Base-by-base conservation (phyloP, 768 basidiomycete species). In the Imleria badia region DNA sequence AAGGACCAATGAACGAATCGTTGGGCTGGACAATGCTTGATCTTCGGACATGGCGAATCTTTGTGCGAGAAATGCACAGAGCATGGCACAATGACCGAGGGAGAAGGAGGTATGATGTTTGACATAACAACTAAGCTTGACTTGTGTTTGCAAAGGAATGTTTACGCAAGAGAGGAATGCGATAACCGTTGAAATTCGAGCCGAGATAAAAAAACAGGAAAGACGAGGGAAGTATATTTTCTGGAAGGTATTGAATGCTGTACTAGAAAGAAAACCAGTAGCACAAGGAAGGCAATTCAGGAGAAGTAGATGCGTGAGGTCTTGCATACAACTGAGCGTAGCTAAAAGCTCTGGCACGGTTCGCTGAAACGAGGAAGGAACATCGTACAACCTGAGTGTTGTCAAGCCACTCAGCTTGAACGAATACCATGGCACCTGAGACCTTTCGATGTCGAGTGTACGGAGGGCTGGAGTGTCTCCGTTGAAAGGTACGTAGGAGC, bases 261-360 rank as follows among this genome's bases (percentile, higher is more conserved):
- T 3, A 11, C n/a, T 40, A 5, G 42, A 31, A 35, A 23, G 9
- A 40, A 15, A 14, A 6, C 11, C 22, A 6, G 13, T 5, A 6
- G 49, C 22, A 13, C 46, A 60, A 5, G 72, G 4, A 68, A 9
- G 76, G 60, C 9, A 60, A 45, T 68, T 42, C 19, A 71, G 61
- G 17, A 79, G 62, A 40, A 68, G 62, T 2, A 78, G 68, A 19
- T 60, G 54, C 44, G 65, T 66, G 1, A 78, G 60, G 34, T 52
- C 22, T 3, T 71, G 72, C 72, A 74, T 74, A 35, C 63, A 55
- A 19, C 61, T 49, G 6, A 79, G 67, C 8, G 66, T 63, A 14
- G 65, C 49, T 9, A 74, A 44, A 13, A 80, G 56, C 40, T 73
- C 67, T 6, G 48, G 49, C n/a, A 65, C 62, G 10, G 65, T 59